phyloP scores from a whole-genome alignment of 805 yeast genomes.

The Schwanniomyces pseudopolymorphus region DNA sequence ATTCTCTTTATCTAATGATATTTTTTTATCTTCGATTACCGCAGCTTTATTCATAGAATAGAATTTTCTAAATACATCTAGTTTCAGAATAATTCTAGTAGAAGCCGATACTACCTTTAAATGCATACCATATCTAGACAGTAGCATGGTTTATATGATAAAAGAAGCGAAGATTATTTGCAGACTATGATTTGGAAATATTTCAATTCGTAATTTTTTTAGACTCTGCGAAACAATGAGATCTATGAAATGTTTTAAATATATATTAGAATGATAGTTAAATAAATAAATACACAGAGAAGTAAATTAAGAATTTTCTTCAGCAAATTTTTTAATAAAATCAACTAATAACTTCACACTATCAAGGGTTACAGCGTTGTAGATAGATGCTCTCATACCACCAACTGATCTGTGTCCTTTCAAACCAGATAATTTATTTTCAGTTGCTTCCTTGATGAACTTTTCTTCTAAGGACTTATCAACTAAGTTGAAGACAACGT shows the following conservation, averaged over 20 bases:
- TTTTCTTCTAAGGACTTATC: constrained; percentile 62
- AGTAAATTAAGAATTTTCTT: constrained; percentile 20
- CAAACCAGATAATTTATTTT: constrained; percentile 64
- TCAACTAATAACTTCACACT: constrained; percentile 58
- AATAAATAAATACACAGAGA: background rate
- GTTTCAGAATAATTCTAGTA: background rate
- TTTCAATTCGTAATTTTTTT: background rate
- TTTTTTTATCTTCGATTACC: constrained; percentile 22
- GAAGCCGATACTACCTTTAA: background rate
- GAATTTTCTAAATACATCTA: background rate
- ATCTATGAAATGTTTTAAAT: too few relatives aligned
- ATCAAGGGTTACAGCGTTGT: constrained; percentile 75
- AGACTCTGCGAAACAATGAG: background rate
- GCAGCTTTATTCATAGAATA: constrained; percentile 5
- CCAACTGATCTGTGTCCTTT: constrained; percentile 98
- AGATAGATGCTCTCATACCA: constrained; percentile 90
- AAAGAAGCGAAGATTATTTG: background rate
- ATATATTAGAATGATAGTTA: background rate
- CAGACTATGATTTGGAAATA: background rate
- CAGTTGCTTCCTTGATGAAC: constrained; percentile 69
- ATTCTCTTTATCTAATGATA: constrained; percentile 30
- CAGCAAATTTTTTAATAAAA: constrained; percentile 62
- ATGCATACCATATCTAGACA: background rate
- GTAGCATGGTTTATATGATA: background rate
- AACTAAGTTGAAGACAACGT: constrained; percentile 81